Evolutionary conservation across 2,329 filamentous ascomycete genomes (phyloP).

Genomic region (Botryotinia calthae): DNA sequence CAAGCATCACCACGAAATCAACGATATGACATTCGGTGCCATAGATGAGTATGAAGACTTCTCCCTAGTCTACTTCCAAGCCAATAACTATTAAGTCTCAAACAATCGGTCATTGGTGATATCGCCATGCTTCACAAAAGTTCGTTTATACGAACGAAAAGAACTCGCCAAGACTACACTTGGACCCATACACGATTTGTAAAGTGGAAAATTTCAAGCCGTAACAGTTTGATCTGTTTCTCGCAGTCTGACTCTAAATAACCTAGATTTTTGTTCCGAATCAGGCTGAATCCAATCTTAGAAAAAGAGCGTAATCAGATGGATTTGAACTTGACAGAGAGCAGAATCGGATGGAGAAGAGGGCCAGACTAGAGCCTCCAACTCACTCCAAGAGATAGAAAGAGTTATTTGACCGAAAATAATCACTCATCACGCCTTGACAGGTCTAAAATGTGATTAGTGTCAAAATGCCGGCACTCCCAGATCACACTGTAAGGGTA

Average conservation of each 20-base stretch:
- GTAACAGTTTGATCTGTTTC: background rate
- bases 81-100: conserved; percentile 16
- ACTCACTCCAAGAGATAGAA: background rate
- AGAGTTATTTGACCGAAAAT: background rate
- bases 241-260: too few species aligned
- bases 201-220: conserved; percentile 29
- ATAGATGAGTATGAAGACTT: conserved; percentile 30
- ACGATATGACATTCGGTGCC: conserved; percentile 32
- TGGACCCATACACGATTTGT: conserved; percentile 33
- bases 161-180: conserved; percentile 27
- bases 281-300: background rate
- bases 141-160: conserved; percentile 29
- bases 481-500: background rate
- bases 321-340: background rate
- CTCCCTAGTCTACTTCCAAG: background rate
- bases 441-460: background rate
- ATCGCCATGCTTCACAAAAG: conserved; percentile 29
- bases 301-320: background rate
- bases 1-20: conserved; percentile 26
- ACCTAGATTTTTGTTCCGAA: background rate
- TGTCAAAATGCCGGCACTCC: background rate
- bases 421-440: background rate
- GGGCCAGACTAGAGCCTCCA: background rate
- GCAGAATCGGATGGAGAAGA: background rate
- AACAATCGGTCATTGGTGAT: conserved; percentile 33